phyloP scores from a whole-genome alignment of 2,329 filamentous ascomycete genomes.

The Ophiocordyceps camponoti-leonardi region DNA sequence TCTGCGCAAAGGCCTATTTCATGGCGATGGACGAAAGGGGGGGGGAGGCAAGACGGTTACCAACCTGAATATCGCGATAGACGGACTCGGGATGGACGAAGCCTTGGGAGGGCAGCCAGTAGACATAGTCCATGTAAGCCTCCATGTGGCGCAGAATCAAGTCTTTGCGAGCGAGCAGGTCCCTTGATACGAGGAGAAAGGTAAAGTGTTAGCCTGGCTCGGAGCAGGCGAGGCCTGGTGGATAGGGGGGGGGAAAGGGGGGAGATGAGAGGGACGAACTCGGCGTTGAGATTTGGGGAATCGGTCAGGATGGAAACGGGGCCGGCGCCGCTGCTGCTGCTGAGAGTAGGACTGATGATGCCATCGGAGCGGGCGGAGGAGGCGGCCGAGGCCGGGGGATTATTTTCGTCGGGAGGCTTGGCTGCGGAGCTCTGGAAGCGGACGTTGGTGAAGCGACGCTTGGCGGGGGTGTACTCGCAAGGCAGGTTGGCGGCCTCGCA shows the following conservation, averaged over 20 bases:
- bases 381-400: conserved; percentile 1
- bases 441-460: conserved; percentile 19
- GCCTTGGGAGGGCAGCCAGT: conserved; percentile 20
- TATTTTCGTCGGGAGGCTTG: conserved; percentile 1
- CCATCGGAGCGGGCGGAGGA: conserved; percentile 4
- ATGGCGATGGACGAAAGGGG: background rate
- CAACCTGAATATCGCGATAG: conserved; percentile 17
- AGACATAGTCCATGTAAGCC: conserved; percentile 20
- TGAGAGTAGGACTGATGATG: conserved; percentile 6
- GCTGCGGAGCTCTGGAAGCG: conserved; percentile 6
- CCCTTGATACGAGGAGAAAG: conserved; percentile 6
- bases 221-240: background rate
- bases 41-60: background rate
- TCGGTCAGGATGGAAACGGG: conserved; percentile 9
- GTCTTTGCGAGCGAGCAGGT: conserved; percentile 16
- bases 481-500: conserved; percentile 16
- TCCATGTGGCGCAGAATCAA: conserved; percentile 19
- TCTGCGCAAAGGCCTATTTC: too few species aligned
- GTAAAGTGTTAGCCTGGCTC: too few species aligned
- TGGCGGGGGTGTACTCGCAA: conserved; percentile 22
- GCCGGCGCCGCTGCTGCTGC: conserved; percentile 2
- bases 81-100: conserved; percentile 19
- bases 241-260: background rate
- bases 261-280: conserved; percentile 9
- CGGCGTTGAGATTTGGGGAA: conserved; percentile 8